Evolutionary conservation across 2,329 filamentous ascomycete genomes (phyloP), one percentile per base, ranked within the genome.

Genomic region (Rhexocercosporidium sp.): DNA sequence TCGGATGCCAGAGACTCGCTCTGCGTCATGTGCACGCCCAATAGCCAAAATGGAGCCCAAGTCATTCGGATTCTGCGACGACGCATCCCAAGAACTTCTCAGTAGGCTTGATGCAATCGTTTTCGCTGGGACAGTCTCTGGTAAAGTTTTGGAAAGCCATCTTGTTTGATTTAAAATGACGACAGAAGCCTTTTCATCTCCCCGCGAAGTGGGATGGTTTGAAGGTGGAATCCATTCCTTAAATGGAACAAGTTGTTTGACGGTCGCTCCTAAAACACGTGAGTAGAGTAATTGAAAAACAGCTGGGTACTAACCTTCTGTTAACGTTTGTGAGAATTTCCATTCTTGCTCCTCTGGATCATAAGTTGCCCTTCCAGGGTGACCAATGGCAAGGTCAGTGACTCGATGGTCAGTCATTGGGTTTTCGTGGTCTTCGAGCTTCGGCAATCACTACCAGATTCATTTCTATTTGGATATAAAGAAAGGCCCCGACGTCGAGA

Each of bases 381-480:
- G 83, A 76, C 86, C 86, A 72, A 83, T 83, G 63, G 82, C 79
- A 61, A 87, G 80, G 78, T 84, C 80, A 72, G 78, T 80, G 44
- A 79, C 75, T 47, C 79, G 77, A 63, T 77, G 78, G 65, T 85
- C 81, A 85, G 81, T 80, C 84, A 86, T 86, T 79, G 73, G 82
- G 82, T 74, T 79, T 78, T 71, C 64, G 66, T 70, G 51, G 66
- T 60, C 29, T 65, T 71, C 53, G 69, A 64, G 59, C 64, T 66
- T 56, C 44, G 59, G 59, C 67, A 64, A 31, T 66, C 53, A 25
- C 69, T 63, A 60, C 34, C 22, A 39, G 56, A 70, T 69, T 72
- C 75, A 77, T 77, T 68, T 67, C 71, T 71, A 31, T 46, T 8
- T 14, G 39, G 16, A 25, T 9, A 41, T 14, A 37, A 12, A 39